Base-by-base conservation (phyloP, 1,284 basidiomycete genomes). In the Tetrapyrgos nigripes region DNA sequence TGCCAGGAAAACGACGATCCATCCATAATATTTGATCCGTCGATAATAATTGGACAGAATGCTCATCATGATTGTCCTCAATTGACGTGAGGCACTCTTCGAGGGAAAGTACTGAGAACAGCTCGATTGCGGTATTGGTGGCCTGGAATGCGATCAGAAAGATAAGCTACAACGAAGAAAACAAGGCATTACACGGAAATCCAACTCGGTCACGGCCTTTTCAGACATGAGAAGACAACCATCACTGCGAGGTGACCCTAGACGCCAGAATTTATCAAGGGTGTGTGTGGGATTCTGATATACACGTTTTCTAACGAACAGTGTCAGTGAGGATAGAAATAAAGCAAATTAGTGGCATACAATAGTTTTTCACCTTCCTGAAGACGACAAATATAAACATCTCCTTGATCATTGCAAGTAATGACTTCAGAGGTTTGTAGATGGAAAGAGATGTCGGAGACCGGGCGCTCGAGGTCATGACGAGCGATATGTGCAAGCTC, bases 11-110 rank as follows among this genome's bases (percentile, higher is more conserved):
- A 29, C 90, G 82, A 40, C 79, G 73, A 64, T 93, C 91, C 28
- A 92, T 67, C 89, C 89, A 92, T 14, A 88, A 59, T 21, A 92
- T 66, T 48, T 87, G 79, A 2, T 72, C 75, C 0, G 88, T 92
- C 0, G 89, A 85, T 35, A 78, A 80, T 4, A 89, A 64, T 10
- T 82, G 80, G 26, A 84, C 66, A 23, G 85, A 70, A 44, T 80
- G 69, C 60, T 85, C 79, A 8, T 70, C 63, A 4, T 59, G 59
- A 19, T 73, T 69, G 57, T 77, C 70, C 62, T 86, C 83, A 31
- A 87, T 71, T 35, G 79, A 83, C 0, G 86, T 87, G 21, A 90
- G 68, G 3, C 79, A 58, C 55, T 82, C 76, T 4, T 68, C 49
- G 21, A 19, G 60, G 31, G 61, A 63, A 5, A 70, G 47, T 21